A percentile compares a stretch with the other conserved stretches of the same genome.
These are phyloP conservation scores for Podila epicladia DNA, from an alignment of 192 early-diverging fungal genomes.

Conservation along the genomic window DNA sequence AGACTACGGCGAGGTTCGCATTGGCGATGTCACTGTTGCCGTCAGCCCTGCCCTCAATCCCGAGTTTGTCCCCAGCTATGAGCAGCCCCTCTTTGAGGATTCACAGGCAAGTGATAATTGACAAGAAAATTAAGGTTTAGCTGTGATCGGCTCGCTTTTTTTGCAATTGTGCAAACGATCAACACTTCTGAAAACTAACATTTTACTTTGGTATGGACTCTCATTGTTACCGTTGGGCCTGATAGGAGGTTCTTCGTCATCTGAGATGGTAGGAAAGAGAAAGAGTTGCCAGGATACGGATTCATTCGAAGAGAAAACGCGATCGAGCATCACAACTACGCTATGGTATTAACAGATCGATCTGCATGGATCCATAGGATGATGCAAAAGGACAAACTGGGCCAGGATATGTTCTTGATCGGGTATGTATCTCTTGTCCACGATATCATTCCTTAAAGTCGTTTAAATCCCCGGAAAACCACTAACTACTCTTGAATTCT, in stretches of 20 bases:
- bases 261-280: constrained; percentile 44
- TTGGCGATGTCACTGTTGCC: constrained; percentile 66
- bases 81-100: constrained; percentile 61
- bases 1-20: constrained; percentile 59
- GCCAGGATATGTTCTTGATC: constrained; percentile 86
- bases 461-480: not conserved
- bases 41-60: constrained; percentile 55
- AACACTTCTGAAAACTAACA: not conserved
- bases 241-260: constrained; percentile 53
- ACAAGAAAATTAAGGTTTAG: not conserved
- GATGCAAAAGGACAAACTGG: constrained; percentile 83
- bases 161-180: too few species aligned
- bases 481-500: not conserved
- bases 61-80: constrained; percentile 63
- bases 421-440: constrained; percentile 49
- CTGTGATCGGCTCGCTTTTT: constrained; percentile 1
- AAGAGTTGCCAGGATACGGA: not conserved
- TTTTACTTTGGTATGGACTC: not conserved
- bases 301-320: not conserved
- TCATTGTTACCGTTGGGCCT: not conserved
- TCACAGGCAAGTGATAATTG: constrained; percentile 56
- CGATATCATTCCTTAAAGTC: not conserved
- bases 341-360: too few species aligned
- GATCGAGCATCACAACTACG: too few species aligned
- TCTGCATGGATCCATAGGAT: constrained; percentile 62